These are phyloP conservation scores for Ustilago hordei DNA, from an alignment of 1,284 basidiomycete genomes.

Conservation along the genomic window DNA sequence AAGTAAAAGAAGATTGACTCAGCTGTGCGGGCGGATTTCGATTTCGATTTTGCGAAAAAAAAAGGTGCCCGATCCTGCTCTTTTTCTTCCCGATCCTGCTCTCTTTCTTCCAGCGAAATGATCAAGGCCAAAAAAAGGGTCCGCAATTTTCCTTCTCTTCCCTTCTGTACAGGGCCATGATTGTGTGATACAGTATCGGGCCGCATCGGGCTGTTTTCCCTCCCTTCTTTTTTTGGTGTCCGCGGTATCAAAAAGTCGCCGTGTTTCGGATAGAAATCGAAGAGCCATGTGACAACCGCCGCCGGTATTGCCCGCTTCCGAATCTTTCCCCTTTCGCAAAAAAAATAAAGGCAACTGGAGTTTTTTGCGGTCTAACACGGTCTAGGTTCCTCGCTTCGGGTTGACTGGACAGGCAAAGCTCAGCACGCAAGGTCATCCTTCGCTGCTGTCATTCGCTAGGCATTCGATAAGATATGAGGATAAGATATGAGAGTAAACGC, in stretches of 20 bases:
- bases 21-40: too few relatives aligned
- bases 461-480: not conserved
- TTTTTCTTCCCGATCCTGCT: not conserved
- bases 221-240: not conserved
- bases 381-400: too few relatives aligned
- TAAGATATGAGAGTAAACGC: not conserved
- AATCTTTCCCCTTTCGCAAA: not conserved
- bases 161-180: not conserved
- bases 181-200: slow-evolving; percentile 3
- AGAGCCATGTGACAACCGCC: not conserved
- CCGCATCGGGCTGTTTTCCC: slow-evolving; percentile 13
- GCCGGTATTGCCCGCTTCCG: slow-evolving; percentile 1
- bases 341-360: not conserved
- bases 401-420: not conserved
- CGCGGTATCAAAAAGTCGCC: slow-evolving; percentile 4
- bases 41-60: not conserved
- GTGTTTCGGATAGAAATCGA: not conserved
- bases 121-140: not conserved
- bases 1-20: not conserved
- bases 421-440: too few relatives aligned
- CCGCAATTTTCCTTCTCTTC: not conserved
- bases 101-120: not conserved
- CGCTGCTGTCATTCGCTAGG: too few relatives aligned
- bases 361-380: not conserved
- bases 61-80: not conserved